These are phyloP conservation scores for Thelephora ganbajun DNA, from an alignment of 768 basidiomycete genomes.

Conservation along the genomic window DNA sequence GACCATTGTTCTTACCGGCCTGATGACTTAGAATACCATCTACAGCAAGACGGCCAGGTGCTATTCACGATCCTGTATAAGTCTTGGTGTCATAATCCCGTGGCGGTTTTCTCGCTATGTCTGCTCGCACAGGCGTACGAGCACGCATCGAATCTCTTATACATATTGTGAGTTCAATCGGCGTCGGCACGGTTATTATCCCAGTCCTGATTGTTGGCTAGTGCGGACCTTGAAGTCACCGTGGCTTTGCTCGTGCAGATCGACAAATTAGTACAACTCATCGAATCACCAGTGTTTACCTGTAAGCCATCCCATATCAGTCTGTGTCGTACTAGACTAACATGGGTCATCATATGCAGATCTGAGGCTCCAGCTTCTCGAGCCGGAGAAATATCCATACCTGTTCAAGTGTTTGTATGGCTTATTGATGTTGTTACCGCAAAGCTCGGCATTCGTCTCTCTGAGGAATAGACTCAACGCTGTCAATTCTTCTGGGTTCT, in stretches of 20 bases:
- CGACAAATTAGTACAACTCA: slow-evolving; percentile 94
- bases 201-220: slow-evolving; percentile 15
- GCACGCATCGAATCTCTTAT: slow-evolving; percentile 90
- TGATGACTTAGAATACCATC: not conserved
- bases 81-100: slow-evolving; percentile 98
- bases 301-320: slow-evolving; percentile 34
- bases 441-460: slow-evolving; percentile 92
- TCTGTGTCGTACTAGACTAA: not conserved
- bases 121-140: slow-evolving; percentile 97
- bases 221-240: slow-evolving; percentile 94
- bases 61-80: slow-evolving; percentile 88
- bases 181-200: slow-evolving; percentile 3
- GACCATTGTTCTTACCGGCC: not conserved
- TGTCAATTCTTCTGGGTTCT: slow-evolving; percentile 87
- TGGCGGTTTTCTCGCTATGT: slow-evolving; percentile 92
- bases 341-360: slow-evolving; percentile 25
- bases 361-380: slow-evolving; percentile 83
- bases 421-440: slow-evolving; percentile 90
- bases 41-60: slow-evolving; percentile 87
- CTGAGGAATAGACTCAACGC: slow-evolving; percentile 88
- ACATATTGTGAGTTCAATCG: slow-evolving; percentile 65
- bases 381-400: slow-evolving; percentile 93
- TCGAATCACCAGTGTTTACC: slow-evolving; percentile 97
- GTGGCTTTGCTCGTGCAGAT: slow-evolving; percentile 91
- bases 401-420: slow-evolving; percentile 97